Evolutionary conservation across 768 basidiomycete genomes (phyloP), one percentile per base, ranked within the genome.

Genomic region (Termitomyces sp.): DNA sequence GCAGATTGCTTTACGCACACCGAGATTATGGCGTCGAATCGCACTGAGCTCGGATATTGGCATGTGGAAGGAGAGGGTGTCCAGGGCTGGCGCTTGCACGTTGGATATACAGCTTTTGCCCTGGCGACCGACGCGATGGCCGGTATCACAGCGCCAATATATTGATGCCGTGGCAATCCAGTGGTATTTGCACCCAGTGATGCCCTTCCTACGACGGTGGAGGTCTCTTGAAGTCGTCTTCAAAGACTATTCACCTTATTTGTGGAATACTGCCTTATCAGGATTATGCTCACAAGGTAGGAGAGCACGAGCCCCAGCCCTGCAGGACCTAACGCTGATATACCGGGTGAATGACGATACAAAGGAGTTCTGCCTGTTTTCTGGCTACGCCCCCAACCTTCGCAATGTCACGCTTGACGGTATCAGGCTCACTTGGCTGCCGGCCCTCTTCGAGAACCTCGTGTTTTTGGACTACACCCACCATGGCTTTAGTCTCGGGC

Each of bases 391-490:
- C 1, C 87, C 88, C 5, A 76, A 71, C 23, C 74, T 90, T 5
- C 72, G 76, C 35, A 74, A 76, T 19, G 73, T 80, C 44, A 82
- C 80, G 2, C 57, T 89, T n/a, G 79, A 86, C 53, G 88, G 88
- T 3, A 78, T 88, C 41, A 78, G 83, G 57, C 66, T 89, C 51
- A 69, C 76, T 3, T 88, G 86, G 86, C 65, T 78, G 12, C 82
- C 86, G 34, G 79, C 79, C 10, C 72, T 89, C 34, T 89, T 84
- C 62, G 71, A 73, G 39, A 84, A 85, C 64, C 72, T 89, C 43
- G 79, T 78, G 6, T 80, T 73, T 63, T 75, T 90, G 42, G 83
- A 89, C 67, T 89, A 88, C 61, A 83, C 84, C 1, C 87, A 89
- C 61, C 87, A 88, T 57, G 82, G 83, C 21, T 86, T 88, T 68